A percentile compares a stretch with the other conserved stretches of the same genome.
Conservation (phyloP, 2,329 filamentous ascomycete genomes). For the Aspergillus niger region DNA sequence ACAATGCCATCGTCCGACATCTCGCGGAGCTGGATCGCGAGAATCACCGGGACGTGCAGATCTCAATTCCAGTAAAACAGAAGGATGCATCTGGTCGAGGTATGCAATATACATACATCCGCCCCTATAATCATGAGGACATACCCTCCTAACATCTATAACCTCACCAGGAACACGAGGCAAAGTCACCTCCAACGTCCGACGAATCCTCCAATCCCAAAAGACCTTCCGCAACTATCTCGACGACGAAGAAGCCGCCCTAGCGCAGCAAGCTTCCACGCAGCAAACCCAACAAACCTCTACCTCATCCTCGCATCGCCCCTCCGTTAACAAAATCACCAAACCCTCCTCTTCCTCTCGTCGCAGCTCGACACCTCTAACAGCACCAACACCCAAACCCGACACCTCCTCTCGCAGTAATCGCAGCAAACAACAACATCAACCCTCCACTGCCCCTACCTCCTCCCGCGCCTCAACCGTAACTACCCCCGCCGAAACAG, state of each 20-base stretch:
- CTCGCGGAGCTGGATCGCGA: conserved; percentile 82
- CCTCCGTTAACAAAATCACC: conserved; percentile 22
- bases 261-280: conserved; percentile 26
- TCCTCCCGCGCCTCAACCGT: conserved; percentile 7
- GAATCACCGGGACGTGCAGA: conserved; percentile 70
- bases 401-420: background rate
- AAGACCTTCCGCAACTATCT: conserved; percentile 54
- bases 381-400: conserved; percentile 13
- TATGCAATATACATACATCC: conserved; percentile 17
- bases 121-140: background rate
- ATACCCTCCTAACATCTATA: background rate
- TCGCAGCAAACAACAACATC: conserved; percentile 21
- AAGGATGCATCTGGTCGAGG: conserved; percentile 46
- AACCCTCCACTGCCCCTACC: background rate
- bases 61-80: conserved; percentile 65
- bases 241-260: conserved; percentile 53
- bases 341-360: conserved; percentile 22
- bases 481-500: background rate
- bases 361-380: conserved; percentile 32
- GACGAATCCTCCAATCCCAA: conserved; percentile 51
- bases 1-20: conserved; percentile 77
- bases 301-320: conserved; percentile 19
- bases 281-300: conserved; percentile 3
- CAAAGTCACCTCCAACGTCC: conserved; percentile 50
- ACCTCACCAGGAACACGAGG: conserved; percentile 32